These are phyloP conservation scores for Inga oerstediana DNA, from an alignment of 306 rosid genomes.

Conservation along the genomic window DNA sequence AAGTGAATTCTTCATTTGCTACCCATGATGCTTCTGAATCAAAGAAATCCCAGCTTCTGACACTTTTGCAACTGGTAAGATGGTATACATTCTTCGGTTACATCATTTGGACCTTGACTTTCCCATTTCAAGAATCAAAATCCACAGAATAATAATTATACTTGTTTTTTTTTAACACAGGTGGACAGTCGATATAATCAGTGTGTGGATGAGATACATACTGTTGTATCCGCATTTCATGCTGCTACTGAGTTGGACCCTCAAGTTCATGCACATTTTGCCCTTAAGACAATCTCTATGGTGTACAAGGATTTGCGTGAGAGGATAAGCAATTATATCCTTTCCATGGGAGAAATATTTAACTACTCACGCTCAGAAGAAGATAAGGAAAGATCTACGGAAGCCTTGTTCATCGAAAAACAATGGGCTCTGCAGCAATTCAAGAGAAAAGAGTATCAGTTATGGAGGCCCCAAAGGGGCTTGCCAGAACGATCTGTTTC, in stretches of 20 bases:
- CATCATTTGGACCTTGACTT: not conserved
- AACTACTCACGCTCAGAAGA: constrained; percentile 48
- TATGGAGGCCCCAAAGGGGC: constrained; percentile 98
- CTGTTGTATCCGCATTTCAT: constrained; percentile 78
- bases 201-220: constrained; percentile 83
- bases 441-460: constrained; percentile 72
- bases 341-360: constrained; percentile 52
- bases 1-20: constrained; percentile 41
- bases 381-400: constrained; percentile 53
- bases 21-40: constrained; percentile 49
- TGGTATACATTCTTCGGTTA: not conserved
- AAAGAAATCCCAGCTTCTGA: constrained; percentile 67
- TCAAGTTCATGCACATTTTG: constrained; percentile 68
- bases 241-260: constrained; percentile 87
- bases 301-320: constrained; percentile 75
- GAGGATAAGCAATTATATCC: constrained; percentile 69
- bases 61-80: constrained; percentile 77
- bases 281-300: constrained; percentile 58
- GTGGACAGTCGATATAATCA: constrained; percentile 78
- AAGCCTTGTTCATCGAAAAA: constrained; percentile 67
- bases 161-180: constrained; percentile 35
- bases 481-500: constrained; percentile 95
- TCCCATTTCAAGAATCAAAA: not conserved
- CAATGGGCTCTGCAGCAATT: constrained; percentile 89
- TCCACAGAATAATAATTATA: not conserved